A percentile compares a stretch with the other conserved stretches of the same genome.
These are phyloP conservation scores for Thalassiosira ordinaria DNA, from an alignment of 352 stramenopile species.

Conservation along the genomic window DNA sequence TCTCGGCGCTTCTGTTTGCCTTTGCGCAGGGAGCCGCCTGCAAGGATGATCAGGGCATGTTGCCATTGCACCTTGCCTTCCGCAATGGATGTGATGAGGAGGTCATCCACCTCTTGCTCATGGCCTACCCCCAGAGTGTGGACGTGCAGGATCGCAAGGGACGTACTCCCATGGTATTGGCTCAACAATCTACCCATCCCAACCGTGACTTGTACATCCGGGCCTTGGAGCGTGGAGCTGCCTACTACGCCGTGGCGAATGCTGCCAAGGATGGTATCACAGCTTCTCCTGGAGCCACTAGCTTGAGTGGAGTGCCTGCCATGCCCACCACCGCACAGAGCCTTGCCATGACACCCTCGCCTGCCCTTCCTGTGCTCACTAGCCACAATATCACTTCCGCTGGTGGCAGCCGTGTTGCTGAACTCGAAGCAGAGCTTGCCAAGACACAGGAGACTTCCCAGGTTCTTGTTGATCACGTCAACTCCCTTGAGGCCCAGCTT, in stretches of 20 bases:
- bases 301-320: background rate
- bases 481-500: conserved; percentile 75
- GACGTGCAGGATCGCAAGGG: conserved; percentile 82
- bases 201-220: conserved; percentile 70
- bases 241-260: conserved; percentile 59
- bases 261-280: conserved; percentile 42
- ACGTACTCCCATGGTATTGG: conserved; percentile 75
- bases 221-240: conserved; percentile 66
- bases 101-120: conserved; percentile 67
- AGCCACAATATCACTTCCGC: background rate
- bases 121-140: conserved; percentile 74
- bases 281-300: background rate
- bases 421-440: conserved; percentile 67
- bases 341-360: no score
- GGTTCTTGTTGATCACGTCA: conserved; percentile 79
- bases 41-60: conserved; percentile 84
- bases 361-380: background rate
- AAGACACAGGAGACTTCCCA: conserved; percentile 76
- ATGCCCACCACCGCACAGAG: background rate
- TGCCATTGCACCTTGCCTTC: conserved; percentile 81
- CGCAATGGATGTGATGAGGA: conserved; percentile 65
- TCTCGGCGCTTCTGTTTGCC: conserved; percentile 66
- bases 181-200: conserved; percentile 59
- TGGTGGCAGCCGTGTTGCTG: conserved; percentile 31
- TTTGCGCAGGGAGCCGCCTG: conserved; percentile 63